A percentile compares a stretch with the other conserved stretches of the same genome.
phyloP scores from a whole-genome alignment of 192 early-diverging fungal genomes.

The Rhizophagus sp. region DNA sequence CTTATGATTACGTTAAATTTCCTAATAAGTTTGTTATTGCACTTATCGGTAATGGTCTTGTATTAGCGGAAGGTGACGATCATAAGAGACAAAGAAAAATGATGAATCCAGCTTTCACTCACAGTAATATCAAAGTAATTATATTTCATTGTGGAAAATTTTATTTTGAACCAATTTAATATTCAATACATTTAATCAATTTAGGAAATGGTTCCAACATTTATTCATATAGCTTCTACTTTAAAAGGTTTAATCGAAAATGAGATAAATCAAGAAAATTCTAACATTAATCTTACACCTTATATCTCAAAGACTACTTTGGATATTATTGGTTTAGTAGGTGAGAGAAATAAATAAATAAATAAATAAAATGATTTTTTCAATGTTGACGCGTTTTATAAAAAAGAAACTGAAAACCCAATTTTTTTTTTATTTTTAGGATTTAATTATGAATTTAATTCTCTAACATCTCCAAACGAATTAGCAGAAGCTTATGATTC shows the following conservation, averaged over 20 bases:
- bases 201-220: constrained; percentile 28
- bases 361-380: no score
- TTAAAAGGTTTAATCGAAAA: constrained; percentile 42
- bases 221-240: constrained; percentile 32
- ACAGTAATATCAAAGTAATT: constrained; percentile 40
- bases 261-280: constrained; percentile 22
- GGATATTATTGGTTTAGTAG: constrained; percentile 49
- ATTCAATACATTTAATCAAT: neutral
- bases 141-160: constrained; percentile 12
- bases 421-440: constrained; percentile 28
- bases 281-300: constrained; percentile 40
- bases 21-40: constrained; percentile 24
- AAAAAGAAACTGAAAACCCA: no score
- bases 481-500: constrained; percentile 45
- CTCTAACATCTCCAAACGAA: constrained; percentile 41
- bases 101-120: constrained; percentile 56
- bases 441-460: constrained; percentile 50
- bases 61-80: constrained; percentile 53
- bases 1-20: constrained; percentile 50
- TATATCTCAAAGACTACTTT: constrained; percentile 44
- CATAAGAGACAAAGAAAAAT: constrained; percentile 57
- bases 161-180: no score
- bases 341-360: constrained; percentile 23
- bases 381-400: no score
- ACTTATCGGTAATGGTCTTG: constrained; percentile 48